Evolutionary conservation across 2,329 filamentous ascomycete genomes (phyloP).

Genomic region (Fusarium globosum): DNA sequence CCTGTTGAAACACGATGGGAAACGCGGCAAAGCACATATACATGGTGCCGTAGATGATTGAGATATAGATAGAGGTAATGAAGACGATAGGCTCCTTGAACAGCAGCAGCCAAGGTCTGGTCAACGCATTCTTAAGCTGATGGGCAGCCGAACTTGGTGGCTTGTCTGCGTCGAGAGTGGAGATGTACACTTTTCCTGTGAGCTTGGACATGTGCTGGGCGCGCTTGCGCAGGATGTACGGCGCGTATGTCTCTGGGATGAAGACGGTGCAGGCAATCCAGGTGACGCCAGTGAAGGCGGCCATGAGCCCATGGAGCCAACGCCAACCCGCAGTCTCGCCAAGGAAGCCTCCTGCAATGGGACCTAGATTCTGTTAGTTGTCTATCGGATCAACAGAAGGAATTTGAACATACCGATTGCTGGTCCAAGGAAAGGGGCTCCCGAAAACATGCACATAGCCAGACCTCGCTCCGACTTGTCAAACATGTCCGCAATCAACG

Average conservation of each 20-base stretch:
- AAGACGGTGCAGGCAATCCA: slow-evolving; percentile 54
- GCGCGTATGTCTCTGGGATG: slow-evolving; percentile 52
- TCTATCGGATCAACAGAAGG: accelerated
- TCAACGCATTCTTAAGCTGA: slow-evolving; percentile 56
- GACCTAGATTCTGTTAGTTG: slow-evolving; percentile 46
- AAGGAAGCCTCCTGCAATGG: slow-evolving; percentile 68
- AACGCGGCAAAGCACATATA: slow-evolving; percentile 31
- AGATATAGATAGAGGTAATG: slow-evolving; percentile 72
- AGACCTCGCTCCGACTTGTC: slow-evolving; percentile 59
- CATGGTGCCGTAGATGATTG: slow-evolving; percentile 52
- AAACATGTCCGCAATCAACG: slow-evolving; percentile 46
- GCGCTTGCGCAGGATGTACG: slow-evolving; percentile 36
- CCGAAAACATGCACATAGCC: slow-evolving; percentile 65
- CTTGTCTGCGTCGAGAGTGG: slow-evolving; percentile 58
- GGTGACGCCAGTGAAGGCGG: slow-evolving; percentile 55
- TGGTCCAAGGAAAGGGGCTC: slow-evolving; percentile 54
- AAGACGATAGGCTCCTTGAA: slow-evolving; percentile 77
- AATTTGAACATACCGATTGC: slow-evolving; percentile 1
- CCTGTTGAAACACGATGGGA: slow-evolving; percentile 23
- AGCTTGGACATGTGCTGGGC: slow-evolving; percentile 37
- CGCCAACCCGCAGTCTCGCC: slow-evolving; percentile 66
- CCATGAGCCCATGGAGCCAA: slow-evolving; percentile 53
- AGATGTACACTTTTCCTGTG: slow-evolving; percentile 42
- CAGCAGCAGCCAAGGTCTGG: slow-evolving; percentile 73
- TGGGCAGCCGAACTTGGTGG: slow-evolving; percentile 50